Evolutionary conservation across 441 rosid species (phyloP).

Genomic region (Erysimum cheiri): DNA sequence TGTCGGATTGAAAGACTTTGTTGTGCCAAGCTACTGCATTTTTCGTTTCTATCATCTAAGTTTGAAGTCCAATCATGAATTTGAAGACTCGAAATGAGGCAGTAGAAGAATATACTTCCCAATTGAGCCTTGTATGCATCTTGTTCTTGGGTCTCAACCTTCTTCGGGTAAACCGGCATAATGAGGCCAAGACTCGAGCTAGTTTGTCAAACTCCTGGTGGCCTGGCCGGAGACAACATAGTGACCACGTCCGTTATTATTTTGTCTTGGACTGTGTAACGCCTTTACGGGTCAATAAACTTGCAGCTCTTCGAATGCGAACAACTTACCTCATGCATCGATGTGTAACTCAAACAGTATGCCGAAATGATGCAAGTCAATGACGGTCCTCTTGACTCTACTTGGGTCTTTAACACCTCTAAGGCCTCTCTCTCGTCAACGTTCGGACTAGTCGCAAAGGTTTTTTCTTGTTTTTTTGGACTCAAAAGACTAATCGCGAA

Average conservation of each 20-base stretch:
- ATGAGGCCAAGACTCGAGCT: too few species aligned
- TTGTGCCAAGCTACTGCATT: constrained; percentile 5
- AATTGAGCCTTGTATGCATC: neutral
- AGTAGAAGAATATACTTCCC: neutral
- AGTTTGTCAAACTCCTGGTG: too few species aligned
- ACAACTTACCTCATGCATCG: neutral
- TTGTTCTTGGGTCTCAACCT: neutral
- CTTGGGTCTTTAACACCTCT: neutral
- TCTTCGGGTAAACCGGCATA: too few species aligned
- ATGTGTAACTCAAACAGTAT: neutral
- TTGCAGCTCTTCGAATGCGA: neutral
- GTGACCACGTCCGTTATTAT: neutral
- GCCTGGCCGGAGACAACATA: neutral
- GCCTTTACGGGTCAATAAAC: neutral
- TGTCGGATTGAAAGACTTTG: neutral
- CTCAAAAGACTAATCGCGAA: neutral
- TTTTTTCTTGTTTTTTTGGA: neutral
- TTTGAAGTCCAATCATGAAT: neutral
- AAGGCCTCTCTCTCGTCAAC: neutral
- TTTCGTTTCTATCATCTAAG: neutral
- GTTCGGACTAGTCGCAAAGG: neutral
- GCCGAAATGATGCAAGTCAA: neutral
- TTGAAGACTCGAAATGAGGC: neutral
- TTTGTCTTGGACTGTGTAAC: neutral
- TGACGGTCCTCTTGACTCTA: neutral